Evolutionary conservation across 306 rosid genomes (phyloP).

Genomic region (Prunus fruticosa): DNA sequence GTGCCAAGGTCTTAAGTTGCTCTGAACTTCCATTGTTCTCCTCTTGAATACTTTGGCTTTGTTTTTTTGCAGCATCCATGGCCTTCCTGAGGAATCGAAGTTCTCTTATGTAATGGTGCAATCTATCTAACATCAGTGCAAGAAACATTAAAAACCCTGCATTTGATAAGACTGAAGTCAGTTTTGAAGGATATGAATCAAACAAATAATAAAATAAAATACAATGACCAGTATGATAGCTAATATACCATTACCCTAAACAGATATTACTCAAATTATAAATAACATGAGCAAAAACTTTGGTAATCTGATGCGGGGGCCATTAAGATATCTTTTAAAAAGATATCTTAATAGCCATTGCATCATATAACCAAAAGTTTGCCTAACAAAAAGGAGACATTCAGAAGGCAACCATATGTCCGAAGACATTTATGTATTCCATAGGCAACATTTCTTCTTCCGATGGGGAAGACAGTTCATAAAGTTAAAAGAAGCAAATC

Average conservation of each 20-base stretch:
- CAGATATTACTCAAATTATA: neutral
- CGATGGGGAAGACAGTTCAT: neutral
- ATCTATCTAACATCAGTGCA: constrained; percentile 78
- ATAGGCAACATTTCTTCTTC: no score
- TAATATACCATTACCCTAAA: neutral
- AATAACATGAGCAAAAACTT: neutral
- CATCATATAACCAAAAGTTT: neutral
- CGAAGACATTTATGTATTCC: no score
- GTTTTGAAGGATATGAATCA: constrained; percentile 9
- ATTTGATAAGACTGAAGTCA: constrained; percentile 16
- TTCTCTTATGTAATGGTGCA: constrained; percentile 90
- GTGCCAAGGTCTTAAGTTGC: constrained; percentile 54
- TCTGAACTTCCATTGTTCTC: constrained; percentile 48
- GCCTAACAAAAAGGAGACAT: neutral
- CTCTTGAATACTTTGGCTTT: constrained; percentile 63
- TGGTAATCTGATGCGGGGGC: no score
- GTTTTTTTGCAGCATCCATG: constrained; percentile 91
- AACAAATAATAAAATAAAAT: neutral
- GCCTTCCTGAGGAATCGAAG: constrained; percentile 82
- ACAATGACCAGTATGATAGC: neutral
- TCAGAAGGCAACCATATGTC: no score
- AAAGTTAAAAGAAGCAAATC: neutral
- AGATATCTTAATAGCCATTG: no score
- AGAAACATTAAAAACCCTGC: constrained; percentile 88
- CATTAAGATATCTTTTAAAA: no score